Percentiles rank a stretch among this genome's conserved stretches.
These are phyloP conservation scores for Stagonosporopsis vannaccii DNA, from an alignment of 2,329 filamentous ascomycete species.

Conservation along the genomic window DNA sequence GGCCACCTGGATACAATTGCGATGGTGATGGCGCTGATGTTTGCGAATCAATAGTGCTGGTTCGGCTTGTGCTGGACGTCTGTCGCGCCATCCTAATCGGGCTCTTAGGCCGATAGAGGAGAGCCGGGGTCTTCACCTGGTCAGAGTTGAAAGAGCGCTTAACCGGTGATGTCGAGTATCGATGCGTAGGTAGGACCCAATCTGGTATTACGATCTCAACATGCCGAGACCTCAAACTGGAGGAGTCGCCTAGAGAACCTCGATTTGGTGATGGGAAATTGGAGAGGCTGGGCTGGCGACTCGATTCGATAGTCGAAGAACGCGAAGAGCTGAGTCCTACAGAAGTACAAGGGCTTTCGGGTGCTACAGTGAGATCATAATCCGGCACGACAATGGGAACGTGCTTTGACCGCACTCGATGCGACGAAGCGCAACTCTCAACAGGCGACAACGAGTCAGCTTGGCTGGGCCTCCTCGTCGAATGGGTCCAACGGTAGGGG, in stretches of 20 bases:
- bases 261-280: constrained; percentile 36
- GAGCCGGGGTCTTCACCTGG: constrained; percentile 22
- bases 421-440: constrained; percentile 30
- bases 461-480: constrained; percentile 27
- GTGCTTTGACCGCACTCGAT: constrained; percentile 50
- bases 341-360: constrained; percentile 47
- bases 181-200: constrained; percentile 53
- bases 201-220: constrained; percentile 58
- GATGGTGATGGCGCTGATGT: constrained; percentile 54
- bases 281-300: constrained; percentile 38
- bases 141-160: constrained; percentile 34
- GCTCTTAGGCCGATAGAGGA: constrained; percentile 34
- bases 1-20: constrained; percentile 48
- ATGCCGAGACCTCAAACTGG: constrained; percentile 52
- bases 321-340: constrained; percentile 42
- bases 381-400: constrained; percentile 54
- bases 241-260: constrained; percentile 42
- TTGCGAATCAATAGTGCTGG: constrained; percentile 57
- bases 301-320: constrained; percentile 42
- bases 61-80: constrained; percentile 53
- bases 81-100: constrained; percentile 53
- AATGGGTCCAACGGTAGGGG: constrained; percentile 33
- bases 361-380: constrained; percentile 51
- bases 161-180: constrained; percentile 46
- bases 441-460: constrained; percentile 29